Conservation (phyloP, 371 early-diverging fungal species). For the Syncephalastrum contaminatum region DNA sequence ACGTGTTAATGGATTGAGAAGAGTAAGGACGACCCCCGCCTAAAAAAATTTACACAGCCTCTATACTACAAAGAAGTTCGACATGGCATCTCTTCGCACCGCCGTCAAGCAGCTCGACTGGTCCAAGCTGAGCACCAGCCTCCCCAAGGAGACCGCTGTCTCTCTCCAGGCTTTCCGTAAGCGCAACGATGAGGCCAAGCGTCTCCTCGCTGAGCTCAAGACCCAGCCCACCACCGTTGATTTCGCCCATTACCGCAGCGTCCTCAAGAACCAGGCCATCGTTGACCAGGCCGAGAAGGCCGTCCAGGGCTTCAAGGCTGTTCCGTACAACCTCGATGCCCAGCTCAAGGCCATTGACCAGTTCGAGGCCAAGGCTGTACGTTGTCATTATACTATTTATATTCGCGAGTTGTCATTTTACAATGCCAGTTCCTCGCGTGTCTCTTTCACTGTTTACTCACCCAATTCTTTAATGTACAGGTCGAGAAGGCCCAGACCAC, state of each 20-base stretch:
- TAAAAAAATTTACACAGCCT: constrained; percentile 13
- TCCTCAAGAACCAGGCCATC: constrained; percentile 87
- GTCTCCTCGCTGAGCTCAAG: constrained; percentile 76
- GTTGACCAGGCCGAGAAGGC: constrained; percentile 90
- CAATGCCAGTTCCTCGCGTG: background rate
- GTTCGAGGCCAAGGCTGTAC: constrained; percentile 89
- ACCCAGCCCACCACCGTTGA: constrained; percentile 83
- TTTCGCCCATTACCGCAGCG: constrained; percentile 83
- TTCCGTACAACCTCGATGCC: constrained; percentile 79
- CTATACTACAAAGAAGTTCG: constrained; percentile 4
- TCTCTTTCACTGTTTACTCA: background rate
- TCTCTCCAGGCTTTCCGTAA: constrained; percentile 91
- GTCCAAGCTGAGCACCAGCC: constrained; percentile 79
- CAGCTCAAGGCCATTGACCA: constrained; percentile 86
- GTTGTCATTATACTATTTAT: constrained; percentile 23
- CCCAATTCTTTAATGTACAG: constrained; percentile 38
- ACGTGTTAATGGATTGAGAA: no score
- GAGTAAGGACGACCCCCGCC: constrained; percentile 1
- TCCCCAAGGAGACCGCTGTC: constrained; percentile 88
- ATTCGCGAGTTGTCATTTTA: constrained; percentile 2
- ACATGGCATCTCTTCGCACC: constrained; percentile 45
- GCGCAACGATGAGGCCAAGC: constrained; percentile 90
- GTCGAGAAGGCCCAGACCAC: constrained; percentile 86
- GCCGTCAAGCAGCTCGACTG: constrained; percentile 82
- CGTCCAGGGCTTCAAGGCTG: constrained; percentile 78